Conservation (phyloP, 2,329 filamentous ascomycete genomes). For the Penicillium hordei region DNA sequence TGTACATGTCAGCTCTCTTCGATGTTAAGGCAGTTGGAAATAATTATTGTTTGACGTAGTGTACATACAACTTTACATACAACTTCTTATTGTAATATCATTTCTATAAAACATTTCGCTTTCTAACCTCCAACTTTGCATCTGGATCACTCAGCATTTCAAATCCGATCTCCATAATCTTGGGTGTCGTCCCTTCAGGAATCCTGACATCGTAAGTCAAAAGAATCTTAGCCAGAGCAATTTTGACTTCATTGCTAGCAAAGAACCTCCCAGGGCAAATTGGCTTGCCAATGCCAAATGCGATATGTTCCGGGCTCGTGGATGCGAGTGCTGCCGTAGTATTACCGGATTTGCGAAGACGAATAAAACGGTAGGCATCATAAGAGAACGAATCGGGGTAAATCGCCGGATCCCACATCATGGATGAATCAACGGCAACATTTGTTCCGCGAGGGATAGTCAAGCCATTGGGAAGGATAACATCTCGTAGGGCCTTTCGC, state of each 20-base stretch:
- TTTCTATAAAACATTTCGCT: not conserved
- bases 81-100: not conserved
- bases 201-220: not conserved
- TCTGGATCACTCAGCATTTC: not conserved
- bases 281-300: constrained; percentile 29
- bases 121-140: not conserved
- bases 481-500: not conserved
- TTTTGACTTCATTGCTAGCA: constrained; percentile 30
- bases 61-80: too few species aligned
- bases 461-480: not conserved
- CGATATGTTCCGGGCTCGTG: constrained; percentile 3
- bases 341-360: not conserved
- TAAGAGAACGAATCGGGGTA: not conserved
- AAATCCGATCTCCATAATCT: not conserved
- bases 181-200: not conserved
- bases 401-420: not conserved
- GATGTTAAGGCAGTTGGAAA: not conserved
- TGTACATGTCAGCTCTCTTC: not conserved
- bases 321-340: not conserved
- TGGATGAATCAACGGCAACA: not conserved
- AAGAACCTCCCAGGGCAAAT: constrained; percentile 34
- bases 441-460: not conserved
- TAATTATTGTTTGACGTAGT: not conserved
- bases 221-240: constrained; percentile 10
- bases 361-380: not conserved